These are phyloP conservation scores for Leishmania tarentolae DNA, from an alignment of 208 protist genomes.

Conservation along the genomic window DNA sequence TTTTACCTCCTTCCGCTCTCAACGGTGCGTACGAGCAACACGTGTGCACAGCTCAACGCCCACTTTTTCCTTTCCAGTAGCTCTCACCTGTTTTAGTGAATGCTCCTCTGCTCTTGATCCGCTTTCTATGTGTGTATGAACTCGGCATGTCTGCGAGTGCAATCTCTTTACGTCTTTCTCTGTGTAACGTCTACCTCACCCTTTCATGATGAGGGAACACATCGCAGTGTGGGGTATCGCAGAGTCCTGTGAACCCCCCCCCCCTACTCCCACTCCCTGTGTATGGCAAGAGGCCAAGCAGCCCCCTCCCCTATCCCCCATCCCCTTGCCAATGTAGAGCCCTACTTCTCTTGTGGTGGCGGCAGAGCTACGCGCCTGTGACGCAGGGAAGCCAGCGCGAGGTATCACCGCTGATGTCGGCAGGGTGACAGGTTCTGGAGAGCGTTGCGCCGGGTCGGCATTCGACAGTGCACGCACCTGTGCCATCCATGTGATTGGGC, in stretches of 20 bases:
- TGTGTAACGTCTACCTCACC: conserved; percentile 10
- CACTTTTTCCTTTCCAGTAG: neutral
- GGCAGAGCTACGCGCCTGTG: neutral
- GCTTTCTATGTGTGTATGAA: neutral
- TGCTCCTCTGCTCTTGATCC: neutral
- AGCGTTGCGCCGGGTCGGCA: neutral
- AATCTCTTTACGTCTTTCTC: neutral
- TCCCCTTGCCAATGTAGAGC: neutral
- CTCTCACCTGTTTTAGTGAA: neutral
- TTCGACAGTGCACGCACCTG: neutral
- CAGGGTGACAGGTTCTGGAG: neutral
- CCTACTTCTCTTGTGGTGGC: neutral
- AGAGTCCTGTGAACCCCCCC: no score
- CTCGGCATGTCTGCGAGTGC: neutral
- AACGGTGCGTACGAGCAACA: neutral
- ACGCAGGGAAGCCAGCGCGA: neutral
- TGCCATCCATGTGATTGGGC: neutral
- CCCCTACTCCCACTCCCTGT: neutral
- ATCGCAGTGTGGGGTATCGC: no score
- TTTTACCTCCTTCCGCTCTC: neutral
- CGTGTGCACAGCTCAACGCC: neutral
- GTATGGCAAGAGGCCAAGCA: neutral
- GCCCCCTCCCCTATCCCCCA: neutral
- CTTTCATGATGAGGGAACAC: neutral
- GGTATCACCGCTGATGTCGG: neutral